Evolutionary conservation across 108 stramenopile species (phyloP), one percentile per base, ranked within the genome.

Genomic region (Fragilaria crotonensis): DNA sequence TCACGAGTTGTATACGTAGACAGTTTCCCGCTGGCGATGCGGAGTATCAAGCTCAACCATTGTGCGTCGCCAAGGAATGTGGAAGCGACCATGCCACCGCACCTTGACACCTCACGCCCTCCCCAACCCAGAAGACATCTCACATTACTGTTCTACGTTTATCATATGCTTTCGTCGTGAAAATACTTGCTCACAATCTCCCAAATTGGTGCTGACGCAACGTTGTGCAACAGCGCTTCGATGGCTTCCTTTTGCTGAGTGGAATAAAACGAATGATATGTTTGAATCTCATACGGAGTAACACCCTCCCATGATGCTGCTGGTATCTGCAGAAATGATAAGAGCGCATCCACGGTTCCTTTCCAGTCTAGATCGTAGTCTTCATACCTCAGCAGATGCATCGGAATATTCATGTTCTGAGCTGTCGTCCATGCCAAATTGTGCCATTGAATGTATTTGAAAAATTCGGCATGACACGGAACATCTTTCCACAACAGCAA

Each of bases 381-480:
- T 51, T 84, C 86, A 33, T 88, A 88, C 56, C 68, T 58, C 4
- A 88, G 31, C 11, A 62, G 52, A 7, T 73, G 61, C 19, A 68
- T 65, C 5, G 79, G 85, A 36, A 81, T 65, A 23, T 62, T 32
- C 57, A 68, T 11, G 3, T 54, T 25, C 4, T 32, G 17, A 2
- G 48, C 4, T 19, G 30, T 26, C 14, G 1, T 25, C 3, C 59
- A 52, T 2, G 54, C 63, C 59, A 79, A 62, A 51, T 78, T 79
- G 64, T 90, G 85, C 85, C 85, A 90, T 48, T 67, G 51, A 7
- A 66, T 66, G 53, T 85, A 90, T n/a, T 77, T 64, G 33, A 77
- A 57, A 46, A 86, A 77, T 56, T 90, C 85, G 17, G 54, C 62
- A 51, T 80, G 76, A 54, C 89, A 90, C 1, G 85, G 70, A 14